A percentile compares a stretch with the other conserved stretches of the same genome.
These are phyloP conservation scores for Lolium multiflorum DNA, from an alignment of 176 grass and related monocot species.

Conservation along the genomic window DNA sequence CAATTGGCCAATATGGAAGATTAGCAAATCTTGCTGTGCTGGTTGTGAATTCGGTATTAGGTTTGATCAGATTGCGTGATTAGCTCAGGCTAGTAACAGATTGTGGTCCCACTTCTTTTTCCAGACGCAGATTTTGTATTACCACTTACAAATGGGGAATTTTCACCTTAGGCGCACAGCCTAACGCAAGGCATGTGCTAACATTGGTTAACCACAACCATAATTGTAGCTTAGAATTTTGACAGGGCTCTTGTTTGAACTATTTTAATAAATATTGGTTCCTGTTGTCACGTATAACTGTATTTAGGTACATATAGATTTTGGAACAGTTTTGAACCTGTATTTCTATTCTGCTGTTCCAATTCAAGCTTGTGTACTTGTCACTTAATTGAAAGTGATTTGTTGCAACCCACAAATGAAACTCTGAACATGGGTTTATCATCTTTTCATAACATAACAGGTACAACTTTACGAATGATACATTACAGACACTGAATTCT, in stretches of 20 bases:
- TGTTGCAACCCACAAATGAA: neutral
- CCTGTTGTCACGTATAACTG: neutral
- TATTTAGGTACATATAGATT: neutral
- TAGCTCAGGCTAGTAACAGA: neutral
- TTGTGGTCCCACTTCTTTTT: too few relatives aligned
- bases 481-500: neutral
- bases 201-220: too few relatives aligned
- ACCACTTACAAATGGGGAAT: neutral
- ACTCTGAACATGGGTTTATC: neutral
- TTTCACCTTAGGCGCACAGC: neutral
- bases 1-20: slow-evolving; percentile 7
- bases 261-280: neutral
- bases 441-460: neutral
- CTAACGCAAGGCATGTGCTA: neutral
- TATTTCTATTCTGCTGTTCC: slow-evolving; percentile 4
- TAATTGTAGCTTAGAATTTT: neutral
- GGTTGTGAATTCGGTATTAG: neutral
- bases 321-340: neutral
- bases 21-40: neutral
- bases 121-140: neutral
- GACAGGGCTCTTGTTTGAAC: neutral
- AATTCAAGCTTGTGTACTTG: slow-evolving; percentile 3
- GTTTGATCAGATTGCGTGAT: neutral
- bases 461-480: neutral
- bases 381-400: slow-evolving; percentile 20